Conservation (phyloP, 306 rosid genomes). For the Castanopsis chinensis region DNA sequence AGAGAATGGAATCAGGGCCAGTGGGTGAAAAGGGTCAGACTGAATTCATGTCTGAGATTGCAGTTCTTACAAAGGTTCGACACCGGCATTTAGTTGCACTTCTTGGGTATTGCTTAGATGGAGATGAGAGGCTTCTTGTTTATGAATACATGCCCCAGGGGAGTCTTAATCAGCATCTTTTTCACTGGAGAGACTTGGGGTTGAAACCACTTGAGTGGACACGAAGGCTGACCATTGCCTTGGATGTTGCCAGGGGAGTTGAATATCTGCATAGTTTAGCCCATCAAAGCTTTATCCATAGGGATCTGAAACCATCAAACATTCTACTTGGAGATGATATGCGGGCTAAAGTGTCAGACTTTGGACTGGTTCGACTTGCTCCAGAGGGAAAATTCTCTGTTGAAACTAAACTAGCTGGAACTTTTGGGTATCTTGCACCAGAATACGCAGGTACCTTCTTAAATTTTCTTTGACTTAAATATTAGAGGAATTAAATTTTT, state of each 20-base stretch:
- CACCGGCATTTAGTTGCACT: slow-evolving; percentile 85
- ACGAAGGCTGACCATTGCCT: slow-evolving; percentile 67
- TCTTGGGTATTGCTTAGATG: slow-evolving; percentile 89
- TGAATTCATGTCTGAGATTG: slow-evolving; percentile 81
- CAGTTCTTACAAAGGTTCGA: slow-evolving; percentile 82
- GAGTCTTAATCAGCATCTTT: slow-evolving; percentile 58
- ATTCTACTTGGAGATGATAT: slow-evolving; percentile 88
- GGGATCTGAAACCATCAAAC: slow-evolving; percentile 94
- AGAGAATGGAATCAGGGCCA: slow-evolving; percentile 78
- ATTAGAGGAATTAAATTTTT: not conserved
- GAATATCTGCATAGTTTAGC: slow-evolving; percentile 83
- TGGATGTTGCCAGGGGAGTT: slow-evolving; percentile 94
- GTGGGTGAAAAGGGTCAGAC: slow-evolving; percentile 57
- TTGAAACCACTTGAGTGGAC: slow-evolving; percentile 77
- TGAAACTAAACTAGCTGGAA: slow-evolving; percentile 85
- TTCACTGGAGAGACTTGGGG: slow-evolving; percentile 55
- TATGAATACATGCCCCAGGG: slow-evolving; percentile 93
- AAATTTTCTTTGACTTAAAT: not conserved
- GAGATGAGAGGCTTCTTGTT: slow-evolving; percentile 82
- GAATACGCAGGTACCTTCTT: slow-evolving; percentile 74
- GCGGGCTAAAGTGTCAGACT: slow-evolving; percentile 89
- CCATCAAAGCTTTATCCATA: slow-evolving; percentile 78
- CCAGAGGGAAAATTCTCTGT: slow-evolving; percentile 84
- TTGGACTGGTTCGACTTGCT: slow-evolving; percentile 93
- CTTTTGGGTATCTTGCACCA: slow-evolving; percentile 94